Evolutionary conservation across 2,329 filamentous ascomycete genomes (phyloP), one percentile per base, ranked within the genome.

Genomic region (Fusarium graminum): DNA sequence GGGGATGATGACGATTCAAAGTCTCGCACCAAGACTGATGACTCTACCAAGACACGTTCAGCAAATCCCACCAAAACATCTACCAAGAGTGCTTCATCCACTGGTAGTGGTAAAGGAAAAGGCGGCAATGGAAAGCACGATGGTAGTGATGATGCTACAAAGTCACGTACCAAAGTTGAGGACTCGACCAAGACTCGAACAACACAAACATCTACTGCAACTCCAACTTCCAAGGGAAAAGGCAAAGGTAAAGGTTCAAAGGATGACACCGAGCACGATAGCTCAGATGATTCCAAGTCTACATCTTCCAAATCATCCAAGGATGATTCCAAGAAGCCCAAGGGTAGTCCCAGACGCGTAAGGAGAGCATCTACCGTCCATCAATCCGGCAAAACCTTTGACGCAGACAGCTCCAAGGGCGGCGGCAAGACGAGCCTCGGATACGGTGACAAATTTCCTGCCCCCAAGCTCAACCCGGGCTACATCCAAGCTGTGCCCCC

Each of bases 381-480:
- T 4, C 59, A 58, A 26, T 63, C 59, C 2, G 59, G 39, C 26
- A 11, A 30, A 17, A 63, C 59, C 2, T 63, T 63, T 8, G 43
- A 63, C 12, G 13, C 44, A 2, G 38, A 57, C 19, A 63, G 52
- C 29, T 11, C 39, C 14, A 57, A 45, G 10, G 59, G 59, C 4
- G 59, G 59, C 10, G 59, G 59, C 25, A 63, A 63, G 36, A 63
- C 16, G 7, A 40, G 34, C 10, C 51, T 34, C 0, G 59, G 59
- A 4, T 58, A 45, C 34, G n/a, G 34, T 16, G 28, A 11, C 11
- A 14, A 29, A 0, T 16, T 30, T 6, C 50, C 57, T 6, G 34
- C 41, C 7, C 8, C 59, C 34, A 63, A 63, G 22, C 40, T 63
- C 1, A 58, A 63, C 58, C 30, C 34, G 6, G 59, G 44, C 22